Base-by-base conservation (phyloP, 164 flowering plant species). In the Magnolia changhungtana region DNA sequence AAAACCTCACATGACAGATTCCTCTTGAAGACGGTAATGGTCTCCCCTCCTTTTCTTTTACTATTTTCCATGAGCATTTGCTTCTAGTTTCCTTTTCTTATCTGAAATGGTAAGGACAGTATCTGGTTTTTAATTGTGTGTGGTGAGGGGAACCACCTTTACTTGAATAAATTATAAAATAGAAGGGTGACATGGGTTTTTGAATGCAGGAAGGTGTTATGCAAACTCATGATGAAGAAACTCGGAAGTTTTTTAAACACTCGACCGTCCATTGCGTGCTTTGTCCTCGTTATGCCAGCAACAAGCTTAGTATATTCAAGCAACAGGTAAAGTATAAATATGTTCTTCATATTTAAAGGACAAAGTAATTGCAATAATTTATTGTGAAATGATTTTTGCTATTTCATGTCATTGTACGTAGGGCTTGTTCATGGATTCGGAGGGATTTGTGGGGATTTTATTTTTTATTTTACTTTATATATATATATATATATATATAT, bases 211-310 rank as follows among this genome's bases (percentile, higher is more conserved):
- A 87, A 71, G 92, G 95, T 69, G 89, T 91, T 19, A 91, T 91
- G 95, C 90, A 89, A 80, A 89, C 92, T 73, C 95, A 91, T 79
- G 92, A 91, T 81, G 95, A 89, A 81, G 92, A 86, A 80, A 88
- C 91, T 31, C 82, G 80, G 72, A 89, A 84, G 80, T 90, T 85
- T 81, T 90, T 90, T 71, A 89, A 73, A 74, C 90, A 88, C 64
- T 89, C 92, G 8, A 80, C 83, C 73, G 91, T 89, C 65, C 87
- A 88, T 52, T 89, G 92, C 75, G 88, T 86, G 70, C 82, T 90
- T 50, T 81, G 87, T 71, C 92, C 94, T 76, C 92, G 92, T 71
- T 90, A 88, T 79, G 92, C 89, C 63, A 89, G 94, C 85, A 86
- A 82, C 73, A 89, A 88, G 82, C 94, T 89, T 65, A 90, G 94